A percentile compares a stretch with the other conserved stretches of the same genome.
These are phyloP conservation scores for Bruguiera parviflora DNA, from an alignment of 345 rosid genomes.

Conservation along the genomic window DNA sequence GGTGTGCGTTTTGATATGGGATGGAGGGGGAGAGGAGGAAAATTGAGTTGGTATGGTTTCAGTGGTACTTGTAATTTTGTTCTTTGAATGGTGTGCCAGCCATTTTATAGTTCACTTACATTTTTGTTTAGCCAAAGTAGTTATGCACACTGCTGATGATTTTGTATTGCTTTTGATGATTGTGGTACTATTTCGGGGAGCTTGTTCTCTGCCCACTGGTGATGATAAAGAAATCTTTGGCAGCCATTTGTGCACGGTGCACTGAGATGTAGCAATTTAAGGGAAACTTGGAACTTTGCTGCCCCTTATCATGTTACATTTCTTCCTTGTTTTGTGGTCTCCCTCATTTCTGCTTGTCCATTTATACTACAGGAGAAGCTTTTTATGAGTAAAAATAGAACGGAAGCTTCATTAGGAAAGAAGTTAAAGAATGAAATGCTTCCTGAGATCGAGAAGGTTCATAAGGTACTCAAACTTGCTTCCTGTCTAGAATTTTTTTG, in stretches of 20 bases:
- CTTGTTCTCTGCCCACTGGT: neutral
- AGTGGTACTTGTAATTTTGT: no score
- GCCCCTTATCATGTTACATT: neutral
- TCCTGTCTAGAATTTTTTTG: conserved; percentile 2
- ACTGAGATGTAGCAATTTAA: neutral
- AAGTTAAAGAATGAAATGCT: conserved; percentile 88
- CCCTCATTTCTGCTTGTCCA: conserved; percentile 4
- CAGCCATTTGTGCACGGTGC: neutral
- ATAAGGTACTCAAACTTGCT: conserved; percentile 58
- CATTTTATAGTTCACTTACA: no score
- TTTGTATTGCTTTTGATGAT: neutral
- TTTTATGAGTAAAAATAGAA: conserved; percentile 75
- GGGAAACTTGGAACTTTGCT: neutral
- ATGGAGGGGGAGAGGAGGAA: no score
- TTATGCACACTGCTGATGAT: neutral
- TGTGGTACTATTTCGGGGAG: neutral
- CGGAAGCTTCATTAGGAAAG: conserved; percentile 84
- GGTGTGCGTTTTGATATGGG: no score
- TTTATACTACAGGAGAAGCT: conserved; percentile 78
- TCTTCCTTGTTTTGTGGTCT: neutral
- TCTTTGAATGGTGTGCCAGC: no score
- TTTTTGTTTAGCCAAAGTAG: neutral
- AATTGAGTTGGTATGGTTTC: no score
- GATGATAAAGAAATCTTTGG: conserved; percentile 1
- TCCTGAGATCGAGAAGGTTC: conserved; percentile 93